Evolutionary conservation across 2,329 filamentous ascomycete species (phyloP), one percentile per base, ranked within the genome.

Genomic region (Epichloe aotearoae): DNA sequence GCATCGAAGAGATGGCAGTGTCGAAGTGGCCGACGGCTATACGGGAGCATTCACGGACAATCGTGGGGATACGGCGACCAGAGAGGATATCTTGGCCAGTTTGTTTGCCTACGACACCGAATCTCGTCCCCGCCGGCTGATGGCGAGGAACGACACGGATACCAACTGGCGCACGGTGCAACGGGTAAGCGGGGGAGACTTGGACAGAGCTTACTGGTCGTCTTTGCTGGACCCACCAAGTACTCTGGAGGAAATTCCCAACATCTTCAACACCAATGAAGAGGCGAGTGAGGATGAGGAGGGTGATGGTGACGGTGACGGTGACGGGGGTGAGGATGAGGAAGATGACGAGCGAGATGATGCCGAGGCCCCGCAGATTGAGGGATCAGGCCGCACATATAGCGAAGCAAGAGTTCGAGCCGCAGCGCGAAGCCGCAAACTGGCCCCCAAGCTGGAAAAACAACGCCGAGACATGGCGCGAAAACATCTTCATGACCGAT

Each of bases 401-500:
- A 70, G 67, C 51, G 69, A 72, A 56, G 56, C 67, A 3, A 67
- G 68, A 7, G 67, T 67, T 0, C 66, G 66, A 48, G 63, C 65
- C 4, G 64, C 66, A 14, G 59, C 62, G 6, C 66, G 63, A 20
- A 64, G 58, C 36, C 67, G 66, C n/a, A 66, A 62, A 8, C 56
- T 64, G 38, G 64, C 61, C 1, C 64, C 66, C 2, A 67, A 65
- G 46, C 62, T 69, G 50, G 67, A 71, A 41, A 70, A 67, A 52
- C 62, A 68, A 17, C 63, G 68, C 26, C 63, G 67, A 30, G 64
- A 68, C 6, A 66, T 70, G 66, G 75, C 76, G 1, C 70, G 77
- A 14, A 70, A 67, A 39, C 73, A 74, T 55, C 70, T 88, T 37
- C 75, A 84, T 58, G 80, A 90, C 50, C 76, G 87, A 47, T 93